phyloP scores from a whole-genome alignment of 1,284 basidiomycete genomes.

The Crepidotus sp. region DNA sequence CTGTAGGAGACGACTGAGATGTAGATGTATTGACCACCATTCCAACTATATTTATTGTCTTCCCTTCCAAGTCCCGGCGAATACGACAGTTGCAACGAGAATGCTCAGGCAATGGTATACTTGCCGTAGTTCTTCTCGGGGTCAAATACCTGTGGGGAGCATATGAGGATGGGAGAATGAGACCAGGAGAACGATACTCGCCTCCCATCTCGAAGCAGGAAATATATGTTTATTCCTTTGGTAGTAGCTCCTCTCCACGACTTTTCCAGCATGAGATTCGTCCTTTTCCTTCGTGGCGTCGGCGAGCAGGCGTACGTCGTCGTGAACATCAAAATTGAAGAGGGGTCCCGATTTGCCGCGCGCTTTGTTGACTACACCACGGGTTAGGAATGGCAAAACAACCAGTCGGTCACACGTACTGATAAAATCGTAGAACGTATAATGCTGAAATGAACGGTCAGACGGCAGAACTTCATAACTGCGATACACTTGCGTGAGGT shows the following conservation, averaged over 20 bases:
- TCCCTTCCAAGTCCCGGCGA: background rate
- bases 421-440: constrained; percentile 98
- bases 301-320: constrained; percentile 91
- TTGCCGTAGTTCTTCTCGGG: constrained; percentile 87
- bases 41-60: constrained; percentile 12
- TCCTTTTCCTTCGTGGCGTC: constrained; percentile 97
- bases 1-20: constrained; percentile 65
- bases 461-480: background rate
- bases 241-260: constrained; percentile 95
- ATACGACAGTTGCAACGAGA: background rate
- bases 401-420: constrained; percentile 14
- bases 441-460: constrained; percentile 53
- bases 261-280: constrained; percentile 97
- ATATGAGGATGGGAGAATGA: constrained; percentile 7
- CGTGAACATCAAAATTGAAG: constrained; percentile 99
- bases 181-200: constrained; percentile 28
- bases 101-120: constrained; percentile 63
- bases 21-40: constrained; percentile 7
- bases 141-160: constrained; percentile 63
- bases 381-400: no score
- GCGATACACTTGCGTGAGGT: constrained; percentile 56
- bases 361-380: constrained; percentile 71
- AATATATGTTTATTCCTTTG: constrained; percentile 97
- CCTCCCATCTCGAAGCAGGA: constrained; percentile 92
- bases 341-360: constrained; percentile 96